Percentiles rank a stretch among this genome's conserved stretches.
Evolutionary conservation across 2,329 filamentous ascomycete genomes (phyloP).

Genomic region (Teratosphaeria epicoccoides): DNA sequence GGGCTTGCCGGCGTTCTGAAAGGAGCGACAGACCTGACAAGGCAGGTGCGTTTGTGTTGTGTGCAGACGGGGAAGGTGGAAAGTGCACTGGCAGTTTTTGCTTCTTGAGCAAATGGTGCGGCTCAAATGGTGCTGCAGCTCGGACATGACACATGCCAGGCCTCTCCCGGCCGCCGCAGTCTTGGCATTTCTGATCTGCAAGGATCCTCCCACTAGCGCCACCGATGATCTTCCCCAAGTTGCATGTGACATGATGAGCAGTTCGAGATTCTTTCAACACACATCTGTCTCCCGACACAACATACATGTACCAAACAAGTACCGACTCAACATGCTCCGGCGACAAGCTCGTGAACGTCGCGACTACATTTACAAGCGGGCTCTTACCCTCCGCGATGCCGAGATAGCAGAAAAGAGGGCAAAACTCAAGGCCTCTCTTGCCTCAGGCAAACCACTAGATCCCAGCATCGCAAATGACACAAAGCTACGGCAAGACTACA

Average conservation of each 20-base stretch:
- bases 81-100: not conserved
- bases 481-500: constrained; percentile 71
- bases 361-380: constrained; percentile 85
- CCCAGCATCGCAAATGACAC: constrained; percentile 79
- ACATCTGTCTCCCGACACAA: too few species aligned
- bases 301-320: not conserved
- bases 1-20: not conserved
- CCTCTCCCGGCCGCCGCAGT: not conserved
- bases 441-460: constrained; percentile 78
- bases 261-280: not conserved
- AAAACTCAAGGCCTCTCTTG: constrained; percentile 74
- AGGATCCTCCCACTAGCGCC: not conserved
- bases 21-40: not conserved
- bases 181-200: not conserved
- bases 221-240: not conserved
- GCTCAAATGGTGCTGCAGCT: too few species aligned
- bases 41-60: not conserved
- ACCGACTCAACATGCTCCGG: constrained; percentile 37
- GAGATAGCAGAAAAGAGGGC: constrained; percentile 87
- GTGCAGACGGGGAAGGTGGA: too few species aligned
- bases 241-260: not conserved
- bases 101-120: not conserved
- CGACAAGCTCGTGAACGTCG: constrained; percentile 68
- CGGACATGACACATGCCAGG: too few species aligned
- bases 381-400: constrained; percentile 76